Evolutionary conservation across 1,284 basidiomycete genomes (phyloP), one percentile per base, ranked within the genome.

Genomic region (Ustilago cynodontis): DNA sequence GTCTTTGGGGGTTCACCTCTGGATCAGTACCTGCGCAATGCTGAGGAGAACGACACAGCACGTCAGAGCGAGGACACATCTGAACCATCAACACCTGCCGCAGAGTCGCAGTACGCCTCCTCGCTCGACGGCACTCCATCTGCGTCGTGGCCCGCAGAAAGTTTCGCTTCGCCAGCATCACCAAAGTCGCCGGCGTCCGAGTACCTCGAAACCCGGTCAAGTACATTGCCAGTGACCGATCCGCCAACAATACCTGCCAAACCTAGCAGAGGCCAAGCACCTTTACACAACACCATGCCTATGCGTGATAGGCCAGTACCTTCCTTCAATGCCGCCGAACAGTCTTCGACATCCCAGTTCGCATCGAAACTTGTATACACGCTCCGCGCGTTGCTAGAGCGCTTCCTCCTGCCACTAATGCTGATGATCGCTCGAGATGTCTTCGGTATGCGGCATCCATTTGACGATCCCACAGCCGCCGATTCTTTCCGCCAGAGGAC

Each of bases 1-100:
- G 51, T 81, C 57, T 72, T 77, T 41, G 77, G 70, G 26, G 79
- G 77, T 6, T 77, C 75, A 24, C 79, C 79, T 2, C 26, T 79
- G 20, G 73, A 76, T 33, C 55, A 65, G 33, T 81, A 81, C 29
- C 65, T 81, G 1, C 74, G 60, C 3, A 58, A 77, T n/a, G 33
- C 68, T 3, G 52, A 65, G 9, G 53, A 39, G 14, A 11, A 3
- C 14, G 1, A 20, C 10, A 20, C 22, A 33, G 54, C 33, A 28
- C 20, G 11, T 22, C 29, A 28, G 14, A 49, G 14, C n/a, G 16
- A 31, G 35, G 11, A 18, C 24, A 22, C 22, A 14, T 51, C 49
- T 16, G 20, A n/a, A 29, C 37, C 65, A 2, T 52, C 65, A 11
- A 52, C 47, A 11, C 33, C 65, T 5, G 52, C 20, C 2, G 18